Evolutionary conservation across 2,329 filamentous ascomycete genomes (phyloP), one percentile per base, ranked within the genome.

Genomic region (Fusarium torreyae): DNA sequence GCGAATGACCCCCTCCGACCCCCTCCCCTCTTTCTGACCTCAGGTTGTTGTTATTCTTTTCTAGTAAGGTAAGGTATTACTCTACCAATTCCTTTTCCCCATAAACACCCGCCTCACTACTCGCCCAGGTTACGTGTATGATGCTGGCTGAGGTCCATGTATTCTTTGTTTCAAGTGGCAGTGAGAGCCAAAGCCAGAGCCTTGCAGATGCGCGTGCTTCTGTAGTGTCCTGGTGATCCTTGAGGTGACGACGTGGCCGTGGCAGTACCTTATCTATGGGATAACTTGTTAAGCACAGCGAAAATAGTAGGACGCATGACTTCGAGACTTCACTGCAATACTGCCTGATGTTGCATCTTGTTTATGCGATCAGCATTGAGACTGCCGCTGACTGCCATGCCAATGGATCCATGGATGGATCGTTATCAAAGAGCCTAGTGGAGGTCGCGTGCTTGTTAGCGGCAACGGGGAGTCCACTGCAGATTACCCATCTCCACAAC

Each of bases 371-470:
- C 22, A 28, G 42, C 22, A 44, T 26, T 31, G 18, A 36, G 42
- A 53, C 46, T 52, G 55, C 34, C 38, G 46, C n/a, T 44, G 18
- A 17, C 50, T 44, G 24, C 20, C 50, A 44, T 57, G 39, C 42
- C 33, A 24, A 24, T 24, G 22, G 22, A 22, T 44, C 10, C 11
- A 45, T 44, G 9, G 10, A 31, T 49, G 34, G 38, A 46, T 68
- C 56, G 59, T 70, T 70, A 70, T 69, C 67, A 70, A 69, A 68
- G 54, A 49, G 65, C 45, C 40, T 60, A 60, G 59, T 57, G 53
- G 38, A 70, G 67, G 67, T 70, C 67, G 67, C 67, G 67, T 70
- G 67, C 67, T 63, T 66, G 17, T 45, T 60, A 68, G 67, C 63
- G 67, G 67, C 63, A 53, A 66, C 43, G 67, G 63, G 58, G 50